These are phyloP conservation scores for Podila horticola DNA, from an alignment of 192 early-diverging fungal species.

Conservation along the genomic window DNA sequence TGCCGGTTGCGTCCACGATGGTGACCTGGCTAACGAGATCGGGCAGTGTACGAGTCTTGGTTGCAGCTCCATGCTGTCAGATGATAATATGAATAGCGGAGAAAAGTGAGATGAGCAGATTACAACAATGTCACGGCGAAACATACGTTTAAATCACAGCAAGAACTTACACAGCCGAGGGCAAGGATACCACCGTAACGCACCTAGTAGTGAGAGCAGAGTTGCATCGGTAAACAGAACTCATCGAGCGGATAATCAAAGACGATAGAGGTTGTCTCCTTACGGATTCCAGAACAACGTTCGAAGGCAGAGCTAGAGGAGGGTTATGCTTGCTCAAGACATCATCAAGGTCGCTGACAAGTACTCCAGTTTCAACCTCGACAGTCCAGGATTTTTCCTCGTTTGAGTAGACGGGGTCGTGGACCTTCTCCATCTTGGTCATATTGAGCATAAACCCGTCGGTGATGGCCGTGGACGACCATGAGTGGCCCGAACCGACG, in stretches of 20 bases:
- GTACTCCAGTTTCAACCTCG: constrained; percentile 24
- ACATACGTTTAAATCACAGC: too few relatives aligned
- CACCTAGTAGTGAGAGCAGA: neutral
- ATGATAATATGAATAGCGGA: neutral
- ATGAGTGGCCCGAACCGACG: constrained; percentile 18
- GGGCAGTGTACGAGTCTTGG: too few relatives aligned
- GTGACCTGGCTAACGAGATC: too few relatives aligned
- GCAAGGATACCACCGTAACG: constrained; percentile 24
- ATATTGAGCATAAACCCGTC: constrained; percentile 21
- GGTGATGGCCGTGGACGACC: constrained; percentile 10
- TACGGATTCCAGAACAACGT: constrained; percentile 6
- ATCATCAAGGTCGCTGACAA: constrained; percentile 13
- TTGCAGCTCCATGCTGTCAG: too few relatives aligned
- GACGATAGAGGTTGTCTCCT: neutral
- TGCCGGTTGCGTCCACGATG: too few relatives aligned
- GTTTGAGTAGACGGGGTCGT: neutral
- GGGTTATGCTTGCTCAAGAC: constrained; percentile 20
- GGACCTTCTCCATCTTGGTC: constrained; percentile 2
- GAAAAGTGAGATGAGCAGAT: neutral
- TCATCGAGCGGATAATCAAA: neutral
- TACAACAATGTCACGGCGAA: too few relatives aligned
- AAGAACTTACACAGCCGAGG: constrained; percentile 23
- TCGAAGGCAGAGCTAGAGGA: constrained; percentile 20
- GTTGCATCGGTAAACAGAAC: neutral
- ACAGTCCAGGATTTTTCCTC: constrained; percentile 11